A percentile compares a stretch with the other conserved stretches of the same genome.
Conservation (phyloP, 73 alveolate species). For the Uronychia setigera region DNA sequence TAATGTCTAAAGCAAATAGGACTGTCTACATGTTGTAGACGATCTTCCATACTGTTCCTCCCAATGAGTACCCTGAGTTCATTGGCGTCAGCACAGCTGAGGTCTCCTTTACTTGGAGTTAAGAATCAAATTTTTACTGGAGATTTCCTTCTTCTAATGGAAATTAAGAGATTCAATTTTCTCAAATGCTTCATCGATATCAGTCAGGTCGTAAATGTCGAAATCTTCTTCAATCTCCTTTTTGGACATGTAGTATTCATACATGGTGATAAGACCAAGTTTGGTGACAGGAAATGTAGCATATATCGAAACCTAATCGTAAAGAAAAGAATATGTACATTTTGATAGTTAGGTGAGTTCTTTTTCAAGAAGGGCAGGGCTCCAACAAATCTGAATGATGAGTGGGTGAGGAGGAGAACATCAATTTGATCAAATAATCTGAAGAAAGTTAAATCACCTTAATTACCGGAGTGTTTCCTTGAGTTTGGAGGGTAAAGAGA, state of each 20-base stretch:
- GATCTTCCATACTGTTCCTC: slow-evolving; percentile 11
- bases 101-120: neutral
- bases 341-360: neutral
- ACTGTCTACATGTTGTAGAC: neutral
- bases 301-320: slow-evolving; percentile 9
- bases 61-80: neutral
- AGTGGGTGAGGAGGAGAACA: neutral
- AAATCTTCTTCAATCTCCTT: neutral
- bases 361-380: neutral
- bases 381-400: neutral
- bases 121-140: neutral
- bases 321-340: slow-evolving; percentile 4
- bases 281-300: neutral
- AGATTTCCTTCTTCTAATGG: neutral
- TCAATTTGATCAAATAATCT: neutral
- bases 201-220: neutral
- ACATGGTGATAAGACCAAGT: slow-evolving; percentile 2
- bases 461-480: neutral
- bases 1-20: neutral
- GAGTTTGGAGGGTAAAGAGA: neutral
- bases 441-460: neutral
- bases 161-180: neutral
- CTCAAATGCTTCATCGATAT: slow-evolving; percentile 2
- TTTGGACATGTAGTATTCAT: neutral
- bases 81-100: neutral